Percentiles rank a stretch among this genome's conserved stretches.
phyloP scores from a whole-genome alignment of 2,329 filamentous ascomycete species.

The Colletotrichum sp. region DNA sequence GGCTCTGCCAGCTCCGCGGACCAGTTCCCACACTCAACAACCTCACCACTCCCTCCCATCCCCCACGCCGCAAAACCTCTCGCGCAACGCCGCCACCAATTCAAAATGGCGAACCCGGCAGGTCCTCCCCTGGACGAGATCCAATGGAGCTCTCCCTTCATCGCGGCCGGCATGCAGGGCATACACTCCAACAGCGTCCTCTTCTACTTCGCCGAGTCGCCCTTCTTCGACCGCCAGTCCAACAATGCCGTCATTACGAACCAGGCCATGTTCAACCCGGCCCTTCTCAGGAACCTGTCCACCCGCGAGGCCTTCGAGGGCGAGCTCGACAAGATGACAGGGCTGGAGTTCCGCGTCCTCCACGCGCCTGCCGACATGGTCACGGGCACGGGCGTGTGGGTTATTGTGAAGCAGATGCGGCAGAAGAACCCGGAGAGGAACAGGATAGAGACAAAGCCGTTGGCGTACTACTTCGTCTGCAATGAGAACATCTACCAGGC shows the following conservation, averaged over 20 bases:
- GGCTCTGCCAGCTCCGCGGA: constrained; percentile 1
- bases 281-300: constrained; percentile 61
- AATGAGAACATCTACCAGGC: constrained; percentile 73
- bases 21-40: background rate
- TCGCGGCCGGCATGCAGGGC: constrained; percentile 56
- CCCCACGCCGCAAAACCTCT: background rate
- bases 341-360: constrained; percentile 70
- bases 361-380: constrained; percentile 69
- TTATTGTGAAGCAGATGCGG: constrained; percentile 71
- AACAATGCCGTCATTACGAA: constrained; percentile 69
- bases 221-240: constrained; percentile 71
- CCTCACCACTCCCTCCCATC: background rate
- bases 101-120: constrained; percentile 46
- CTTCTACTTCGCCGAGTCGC: constrained; percentile 71
- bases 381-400: constrained; percentile 72
- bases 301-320: constrained; percentile 69
- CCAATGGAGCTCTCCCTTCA: constrained; percentile 64
- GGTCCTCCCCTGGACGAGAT: constrained; percentile 69
- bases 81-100: background rate
- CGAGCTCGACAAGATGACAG: constrained; percentile 67
- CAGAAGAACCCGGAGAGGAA: constrained; percentile 60
- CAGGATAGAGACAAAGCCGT: constrained; percentile 61
- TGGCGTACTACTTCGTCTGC: constrained; percentile 67
- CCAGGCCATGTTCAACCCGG: constrained; percentile 66
- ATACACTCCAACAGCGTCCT: constrained; percentile 70